Evolutionary conservation across 2,329 filamentous ascomycete genomes (phyloP).

Genomic region (Neonectria ditissima): DNA sequence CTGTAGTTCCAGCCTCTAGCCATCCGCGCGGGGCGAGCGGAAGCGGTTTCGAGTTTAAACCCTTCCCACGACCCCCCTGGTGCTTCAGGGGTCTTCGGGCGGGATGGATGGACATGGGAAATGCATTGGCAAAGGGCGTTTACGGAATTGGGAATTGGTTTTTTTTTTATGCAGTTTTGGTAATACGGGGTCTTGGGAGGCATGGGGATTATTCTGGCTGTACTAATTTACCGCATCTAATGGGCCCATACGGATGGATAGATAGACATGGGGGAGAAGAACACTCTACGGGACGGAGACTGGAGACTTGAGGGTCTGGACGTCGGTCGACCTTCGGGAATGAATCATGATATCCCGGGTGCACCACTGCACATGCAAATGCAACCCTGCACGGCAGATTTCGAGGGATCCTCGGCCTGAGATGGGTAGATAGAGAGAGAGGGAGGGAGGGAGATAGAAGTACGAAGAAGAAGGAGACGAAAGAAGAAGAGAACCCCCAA

Average conservation of each 20-base stretch:
- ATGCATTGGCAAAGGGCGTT: conserved; percentile 15
- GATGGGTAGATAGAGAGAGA: not conserved
- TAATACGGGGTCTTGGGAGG: not conserved
- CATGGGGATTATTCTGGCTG: not conserved
- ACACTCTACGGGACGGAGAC: too few relatives aligned
- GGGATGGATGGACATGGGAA: conserved; percentile 2
- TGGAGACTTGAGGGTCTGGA: too few relatives aligned
- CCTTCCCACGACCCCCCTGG: too few relatives aligned
- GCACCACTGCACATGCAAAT: not conserved
- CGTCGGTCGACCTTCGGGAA: not conserved
- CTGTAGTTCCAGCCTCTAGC: not conserved
- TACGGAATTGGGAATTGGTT: conserved; percentile 9
- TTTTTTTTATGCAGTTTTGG: not conserved
- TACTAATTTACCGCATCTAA: not conserved
- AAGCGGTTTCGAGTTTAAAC: conserved; percentile 17
- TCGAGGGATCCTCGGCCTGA: not conserved
- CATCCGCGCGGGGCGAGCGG: conserved; percentile 17
- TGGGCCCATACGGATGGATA: not conserved
- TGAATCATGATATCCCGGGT: not conserved
- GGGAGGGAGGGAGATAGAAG: not conserved
- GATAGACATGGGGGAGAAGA: not conserved
- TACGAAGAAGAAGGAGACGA: not conserved
- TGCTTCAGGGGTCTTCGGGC: conserved; percentile 14
- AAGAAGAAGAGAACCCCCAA: not conserved
- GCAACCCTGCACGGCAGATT: not conserved